Evolutionary conservation across 345 rosid genomes (phyloP), one percentile per base, ranked within the genome.

Genomic region (Cardamine resedifolia): DNA sequence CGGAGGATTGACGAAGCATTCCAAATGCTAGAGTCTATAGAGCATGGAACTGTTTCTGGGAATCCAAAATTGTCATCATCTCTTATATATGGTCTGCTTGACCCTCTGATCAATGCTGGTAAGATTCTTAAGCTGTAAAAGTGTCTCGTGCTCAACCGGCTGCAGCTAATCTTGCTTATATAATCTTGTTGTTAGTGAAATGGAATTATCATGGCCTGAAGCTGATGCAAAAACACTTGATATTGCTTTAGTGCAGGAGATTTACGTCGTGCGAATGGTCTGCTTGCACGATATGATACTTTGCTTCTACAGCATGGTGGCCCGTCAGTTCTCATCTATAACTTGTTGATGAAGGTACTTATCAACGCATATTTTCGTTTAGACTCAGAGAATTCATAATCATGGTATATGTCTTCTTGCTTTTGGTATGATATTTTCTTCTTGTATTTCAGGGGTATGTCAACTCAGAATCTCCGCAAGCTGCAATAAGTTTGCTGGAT

Each of bases 181-280:
- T 61, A 36, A 26, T 24, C 6, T 10, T 58, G 2, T 57, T 7
- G 38, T 47, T 73, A 12, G 1, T 48, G 10, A 51, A n/a, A 8
- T 36, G 30, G 33, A 55, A 50, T 10, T 64, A 0, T 51, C 63
- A 4, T 67, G 64, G 48, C 49, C 14, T 26, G 20, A 53, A 16
- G 70, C 27, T 76, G 75, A 76, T 63, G 66, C 71, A 28, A 24
- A 63, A 56, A 12, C 51, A 64, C 24, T 56, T 70, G 62, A 19
- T 38, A 30, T 76, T 82, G 85, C 79, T 85, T 78, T 85, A 86
- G 91, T 83, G 87, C 87, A 85, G 91, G 96, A 83, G 90, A 90
- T 85, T 66, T 87, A 70, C 89, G 88, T 74, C 85, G 87, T 65
- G 90, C 88, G 62, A 86, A 82, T 85, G 96, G 93, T 77, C 81